Percentiles rank a stretch among this genome's conserved stretches.
phyloP scores from a whole-genome alignment of 1,139 yeast genomes.

The Geotrichum cucujoidarum region DNA sequence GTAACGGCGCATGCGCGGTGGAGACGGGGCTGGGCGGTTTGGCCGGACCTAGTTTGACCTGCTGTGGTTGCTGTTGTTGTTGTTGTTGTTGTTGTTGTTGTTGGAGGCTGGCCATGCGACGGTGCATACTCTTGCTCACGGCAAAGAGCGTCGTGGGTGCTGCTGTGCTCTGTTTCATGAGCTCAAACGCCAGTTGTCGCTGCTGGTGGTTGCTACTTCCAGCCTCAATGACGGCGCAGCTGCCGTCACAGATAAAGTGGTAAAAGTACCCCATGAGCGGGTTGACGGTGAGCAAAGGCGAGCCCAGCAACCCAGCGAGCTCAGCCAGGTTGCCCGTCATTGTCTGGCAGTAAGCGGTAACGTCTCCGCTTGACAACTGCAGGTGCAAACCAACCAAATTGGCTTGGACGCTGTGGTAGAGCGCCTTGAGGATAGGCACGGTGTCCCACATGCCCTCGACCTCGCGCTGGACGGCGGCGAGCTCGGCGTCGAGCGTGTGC shows the following conservation, averaged over 20 bases:
- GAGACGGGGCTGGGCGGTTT: not conserved
- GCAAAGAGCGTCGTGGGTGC: not conserved
- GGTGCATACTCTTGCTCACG: not conserved
- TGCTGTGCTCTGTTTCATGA: not conserved
- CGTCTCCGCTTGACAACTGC: constrained; percentile 12
- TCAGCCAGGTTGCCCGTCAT: constrained; percentile 16
- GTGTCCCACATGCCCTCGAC: constrained; percentile 32
- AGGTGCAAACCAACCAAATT: constrained; percentile 15
- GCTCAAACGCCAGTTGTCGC: not conserved
- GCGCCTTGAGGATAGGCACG: constrained; percentile 30
- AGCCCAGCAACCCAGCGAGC: constrained; percentile 26
- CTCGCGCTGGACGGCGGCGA: constrained; percentile 21
- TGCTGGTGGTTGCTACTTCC: not conserved
- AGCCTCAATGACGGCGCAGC: not conserved
- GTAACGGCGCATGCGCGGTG: not conserved
- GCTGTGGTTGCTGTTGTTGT: not conserved
- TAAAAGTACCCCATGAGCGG: constrained; percentile 28
- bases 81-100: not conserved
- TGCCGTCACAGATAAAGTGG: constrained; percentile 4
- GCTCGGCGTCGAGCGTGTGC: constrained; percentile 13
- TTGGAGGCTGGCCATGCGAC: not conserved
- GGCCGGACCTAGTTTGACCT: not conserved
- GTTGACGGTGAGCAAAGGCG: constrained; percentile 30
- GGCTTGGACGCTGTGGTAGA: constrained; percentile 28
- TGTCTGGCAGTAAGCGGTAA: constrained; percentile 7